Conservation (phyloP, 2,329 filamentous ascomycete species). For the Taxawa tesnikishii region DNA sequence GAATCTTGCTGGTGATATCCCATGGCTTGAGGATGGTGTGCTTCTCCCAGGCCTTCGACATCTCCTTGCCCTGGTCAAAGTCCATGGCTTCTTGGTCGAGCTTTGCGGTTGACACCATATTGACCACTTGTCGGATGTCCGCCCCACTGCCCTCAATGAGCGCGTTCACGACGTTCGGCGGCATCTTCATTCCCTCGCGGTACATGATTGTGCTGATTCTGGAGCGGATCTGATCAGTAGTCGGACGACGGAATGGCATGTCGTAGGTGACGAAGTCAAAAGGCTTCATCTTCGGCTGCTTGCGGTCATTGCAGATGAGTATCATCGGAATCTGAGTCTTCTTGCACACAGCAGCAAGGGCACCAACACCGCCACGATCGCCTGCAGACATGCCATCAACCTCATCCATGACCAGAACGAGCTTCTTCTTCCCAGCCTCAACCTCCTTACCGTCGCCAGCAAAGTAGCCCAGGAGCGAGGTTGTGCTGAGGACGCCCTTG, state of each 20-base stretch:
- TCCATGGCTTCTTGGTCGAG: constrained; percentile 70
- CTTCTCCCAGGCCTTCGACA: constrained; percentile 98
- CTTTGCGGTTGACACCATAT: constrained; percentile 93
- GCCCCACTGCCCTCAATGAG: constrained; percentile 91
- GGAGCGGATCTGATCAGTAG: constrained; percentile 79
- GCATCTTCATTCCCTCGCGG: constrained; percentile 78
- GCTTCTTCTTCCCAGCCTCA: constrained; percentile 73
- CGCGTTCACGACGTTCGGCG: constrained; percentile 72
- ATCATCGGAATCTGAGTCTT: constrained; percentile 93
- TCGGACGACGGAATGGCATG: constrained; percentile 77
- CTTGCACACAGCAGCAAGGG: constrained; percentile 85
- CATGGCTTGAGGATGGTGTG: constrained; percentile 93
- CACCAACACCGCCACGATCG: constrained; percentile 89
- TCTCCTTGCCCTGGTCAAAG: constrained; percentile 76
- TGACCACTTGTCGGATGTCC: constrained; percentile 95
- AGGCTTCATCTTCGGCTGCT: constrained; percentile 92
- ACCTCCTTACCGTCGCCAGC: constrained; percentile 71
- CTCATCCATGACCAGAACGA: constrained; percentile 96
- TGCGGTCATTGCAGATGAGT: constrained; percentile 93
- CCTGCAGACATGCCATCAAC: constrained; percentile 98
- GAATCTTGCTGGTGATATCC: constrained; percentile 92
- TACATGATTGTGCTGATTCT: constrained; percentile 92
- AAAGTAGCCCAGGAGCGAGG: constrained; percentile 83
- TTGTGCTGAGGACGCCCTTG: constrained; percentile 87
- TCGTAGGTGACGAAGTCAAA: constrained; percentile 82